A percentile compares a stretch with the other conserved stretches of the same genome.
Conservation (phyloP, 1,284 basidiomycete species). For the Cutaneotrichosporon dermatis region DNA sequence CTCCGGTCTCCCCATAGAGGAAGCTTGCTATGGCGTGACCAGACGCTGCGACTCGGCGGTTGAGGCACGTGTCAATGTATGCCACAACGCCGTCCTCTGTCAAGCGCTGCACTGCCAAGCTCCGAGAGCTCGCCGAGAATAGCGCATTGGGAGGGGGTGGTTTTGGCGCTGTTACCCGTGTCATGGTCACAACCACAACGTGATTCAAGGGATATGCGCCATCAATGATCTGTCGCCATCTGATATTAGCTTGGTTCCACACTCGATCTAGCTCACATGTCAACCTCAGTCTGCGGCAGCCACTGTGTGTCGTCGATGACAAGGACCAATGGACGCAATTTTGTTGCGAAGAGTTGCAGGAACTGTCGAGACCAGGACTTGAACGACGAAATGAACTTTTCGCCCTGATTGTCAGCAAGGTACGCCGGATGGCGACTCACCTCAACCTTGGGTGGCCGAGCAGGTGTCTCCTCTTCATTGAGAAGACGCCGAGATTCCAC, state of each 20-base stretch:
- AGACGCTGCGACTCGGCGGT: slow-evolving; percentile 12
- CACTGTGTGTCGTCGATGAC: slow-evolving; percentile 45
- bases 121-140: slow-evolving; percentile 9
- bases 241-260: slow-evolving; percentile 1
- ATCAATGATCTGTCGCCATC: slow-evolving; percentile 25
- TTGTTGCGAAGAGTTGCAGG: slow-evolving; percentile 39
- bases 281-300: slow-evolving; percentile 31
- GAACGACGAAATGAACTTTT: slow-evolving; percentile 30
- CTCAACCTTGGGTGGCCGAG: slow-evolving; percentile 14
- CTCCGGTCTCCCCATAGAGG: slow-evolving; percentile 29
- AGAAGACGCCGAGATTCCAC: slow-evolving; percentile 29
- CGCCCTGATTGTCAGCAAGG: slow-evolving; percentile 17
- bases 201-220: slow-evolving; percentile 20
- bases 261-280: slow-evolving; percentile 20
- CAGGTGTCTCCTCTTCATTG: slow-evolving; percentile 1
- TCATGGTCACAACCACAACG: slow-evolving; percentile 30
- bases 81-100: slow-evolving; percentile 25
- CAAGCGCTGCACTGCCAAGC: slow-evolving; percentile 20
- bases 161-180: background rate
- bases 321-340: slow-evolving; percentile 34
- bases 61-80: slow-evolving; percentile 26
- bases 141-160: background rate
- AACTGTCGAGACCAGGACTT: slow-evolving; percentile 30
- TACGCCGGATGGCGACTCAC: background rate
- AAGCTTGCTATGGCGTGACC: slow-evolving; percentile 24